These are phyloP conservation scores for Magnusiomyces fungicola DNA, from an alignment of 1,139 yeast genomes.

Conservation along the genomic window DNA sequence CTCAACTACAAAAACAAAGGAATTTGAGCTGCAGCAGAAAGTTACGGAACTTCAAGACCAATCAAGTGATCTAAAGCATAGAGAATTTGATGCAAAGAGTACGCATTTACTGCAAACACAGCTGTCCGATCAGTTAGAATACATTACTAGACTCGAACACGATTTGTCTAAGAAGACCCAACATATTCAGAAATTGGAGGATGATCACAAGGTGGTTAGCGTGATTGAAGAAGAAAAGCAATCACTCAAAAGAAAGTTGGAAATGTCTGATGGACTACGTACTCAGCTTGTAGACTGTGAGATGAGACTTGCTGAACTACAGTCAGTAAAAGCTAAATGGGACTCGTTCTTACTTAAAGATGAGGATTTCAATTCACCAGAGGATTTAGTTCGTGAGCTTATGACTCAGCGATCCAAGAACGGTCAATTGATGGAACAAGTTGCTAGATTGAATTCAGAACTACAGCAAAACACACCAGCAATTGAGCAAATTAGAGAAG, in stretches of 20 bases:
- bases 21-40: constrained; percentile 11
- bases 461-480: constrained; percentile 25
- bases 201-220: constrained; percentile 41
- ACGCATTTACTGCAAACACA: not conserved
- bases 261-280: constrained; percentile 40
- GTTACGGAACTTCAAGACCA: constrained; percentile 29
- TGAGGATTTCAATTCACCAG: constrained; percentile 28
- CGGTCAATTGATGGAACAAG: constrained; percentile 27
- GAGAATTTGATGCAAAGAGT: not conserved
- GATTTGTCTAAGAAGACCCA: constrained; percentile 44
- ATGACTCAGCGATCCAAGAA: constrained; percentile 31
- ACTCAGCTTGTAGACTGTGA: constrained; percentile 46
- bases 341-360: constrained; percentile 26
- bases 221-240: constrained; percentile 47
- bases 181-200: constrained; percentile 38
- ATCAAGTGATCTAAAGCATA: constrained; percentile 28
- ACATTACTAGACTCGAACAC: constrained; percentile 50
- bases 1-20: not conserved
- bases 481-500: constrained; percentile 30
- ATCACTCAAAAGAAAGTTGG: constrained; percentile 38
- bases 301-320: constrained; percentile 44
- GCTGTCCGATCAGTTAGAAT: constrained; percentile 49
- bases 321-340: constrained; percentile 39
- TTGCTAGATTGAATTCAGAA: constrained; percentile 32
- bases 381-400: constrained; percentile 30